phyloP scores from a whole-genome alignment of 208 protist species.

The Leishmania arabica region DNA sequence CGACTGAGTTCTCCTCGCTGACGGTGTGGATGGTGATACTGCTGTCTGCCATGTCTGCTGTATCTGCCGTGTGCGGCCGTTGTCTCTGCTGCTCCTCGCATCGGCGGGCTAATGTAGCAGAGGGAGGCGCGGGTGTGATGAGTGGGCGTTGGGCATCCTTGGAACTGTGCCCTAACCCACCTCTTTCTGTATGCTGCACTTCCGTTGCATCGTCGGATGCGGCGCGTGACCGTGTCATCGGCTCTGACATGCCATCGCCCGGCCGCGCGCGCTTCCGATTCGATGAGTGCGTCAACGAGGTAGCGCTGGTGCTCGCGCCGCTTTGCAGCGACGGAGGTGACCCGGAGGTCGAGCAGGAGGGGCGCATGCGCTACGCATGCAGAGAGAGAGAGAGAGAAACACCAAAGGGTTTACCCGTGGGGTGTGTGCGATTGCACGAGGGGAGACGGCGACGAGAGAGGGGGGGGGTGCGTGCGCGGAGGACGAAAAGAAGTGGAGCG shows the following conservation, averaged over 20 bases:
- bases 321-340: slow-evolving; percentile 1
- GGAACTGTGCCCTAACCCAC: background rate
- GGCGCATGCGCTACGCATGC: background rate
- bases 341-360: background rate
- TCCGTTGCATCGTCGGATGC: background rate
- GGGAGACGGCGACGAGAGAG: background rate
- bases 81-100: background rate
- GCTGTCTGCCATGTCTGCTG: background rate
- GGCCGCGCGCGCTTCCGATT: background rate
- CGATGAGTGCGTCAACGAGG: background rate
- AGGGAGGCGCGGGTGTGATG: background rate
- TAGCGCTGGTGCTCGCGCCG: background rate
- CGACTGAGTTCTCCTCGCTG: background rate
- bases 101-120: background rate
- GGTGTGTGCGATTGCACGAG: background rate
- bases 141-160: background rate
- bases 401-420: background rate
- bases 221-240: background rate
- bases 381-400: background rate
- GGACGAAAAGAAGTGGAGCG: background rate
- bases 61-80: background rate
- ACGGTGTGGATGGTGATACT: background rate
- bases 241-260: background rate
- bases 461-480: background rate
- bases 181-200: background rate